Conservation (phyloP, 768 basidiomycete species). For the Tephrocybe sp. region DNA sequence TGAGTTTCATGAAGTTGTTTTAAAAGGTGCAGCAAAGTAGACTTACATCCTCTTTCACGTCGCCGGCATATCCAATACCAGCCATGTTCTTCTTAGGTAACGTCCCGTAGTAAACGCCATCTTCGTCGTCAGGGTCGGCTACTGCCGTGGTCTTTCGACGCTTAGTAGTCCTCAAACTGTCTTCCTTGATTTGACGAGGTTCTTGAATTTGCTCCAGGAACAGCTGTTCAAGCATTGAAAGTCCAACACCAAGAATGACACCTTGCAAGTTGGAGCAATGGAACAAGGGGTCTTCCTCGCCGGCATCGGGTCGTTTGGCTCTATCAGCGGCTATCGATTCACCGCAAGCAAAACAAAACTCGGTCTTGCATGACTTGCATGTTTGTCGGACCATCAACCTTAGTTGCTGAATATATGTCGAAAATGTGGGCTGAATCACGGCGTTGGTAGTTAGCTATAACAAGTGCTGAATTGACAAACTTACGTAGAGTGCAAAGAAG, state of each 20-base stretch:
- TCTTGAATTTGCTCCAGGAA: constrained; percentile 58
- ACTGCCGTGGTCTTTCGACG: constrained; percentile 42
- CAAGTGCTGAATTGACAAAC: constrained; percentile 26
- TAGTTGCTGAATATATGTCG: constrained; percentile 66
- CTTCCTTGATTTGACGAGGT: constrained; percentile 30
- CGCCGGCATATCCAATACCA: constrained; percentile 88
- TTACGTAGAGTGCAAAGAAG: constrained; percentile 83
- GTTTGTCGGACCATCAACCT: constrained; percentile 53
- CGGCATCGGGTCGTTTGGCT: constrained; percentile 39
- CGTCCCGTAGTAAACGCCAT: constrained; percentile 44
- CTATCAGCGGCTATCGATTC: constrained; percentile 55
- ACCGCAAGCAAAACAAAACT: constrained; percentile 77
- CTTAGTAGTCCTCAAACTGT: constrained; percentile 38
- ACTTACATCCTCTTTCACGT: constrained; percentile 82
- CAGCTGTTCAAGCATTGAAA: constrained; percentile 79
- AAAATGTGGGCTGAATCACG: constrained; percentile 64
- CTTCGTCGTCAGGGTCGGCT: constrained; percentile 48
- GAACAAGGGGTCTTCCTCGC: constrained; percentile 63
- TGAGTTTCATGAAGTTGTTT: constrained; percentile 26
- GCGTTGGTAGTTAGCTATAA: constrained; percentile 15
- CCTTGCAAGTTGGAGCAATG: constrained; percentile 92
- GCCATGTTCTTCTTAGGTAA: constrained; percentile 46
- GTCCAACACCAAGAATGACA: constrained; percentile 86
- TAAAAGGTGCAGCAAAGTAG: background rate
- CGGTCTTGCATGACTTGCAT: constrained; percentile 62